Evolutionary conservation across 352 stramenopile genomes (phyloP).

Genomic region (Globisporangium iwayamae): DNA sequence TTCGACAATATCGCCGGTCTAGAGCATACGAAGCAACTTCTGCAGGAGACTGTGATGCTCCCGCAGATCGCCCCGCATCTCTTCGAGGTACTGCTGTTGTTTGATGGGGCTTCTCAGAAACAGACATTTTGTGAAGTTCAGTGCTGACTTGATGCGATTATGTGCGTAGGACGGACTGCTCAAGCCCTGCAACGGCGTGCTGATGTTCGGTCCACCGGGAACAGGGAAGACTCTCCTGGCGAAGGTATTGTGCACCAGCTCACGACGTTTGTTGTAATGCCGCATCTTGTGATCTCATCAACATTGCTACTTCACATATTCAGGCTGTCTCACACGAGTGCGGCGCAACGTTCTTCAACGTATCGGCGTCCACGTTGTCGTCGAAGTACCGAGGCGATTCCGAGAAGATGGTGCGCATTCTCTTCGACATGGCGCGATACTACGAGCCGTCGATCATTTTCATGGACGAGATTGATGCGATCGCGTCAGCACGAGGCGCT

Average conservation of each 20-base stretch:
- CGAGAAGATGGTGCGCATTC: constrained; percentile 95
- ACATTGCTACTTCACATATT: too few relatives aligned
- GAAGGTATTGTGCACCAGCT: constrained; percentile 23
- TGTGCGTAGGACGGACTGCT: constrained; percentile 56
- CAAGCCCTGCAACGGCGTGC: constrained; percentile 76
- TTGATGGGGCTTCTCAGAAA: not conserved
- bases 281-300: not conserved
- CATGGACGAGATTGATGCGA: constrained; percentile 98
- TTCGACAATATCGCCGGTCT: constrained; percentile 79
- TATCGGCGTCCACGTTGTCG: constrained; percentile 88
- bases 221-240: constrained; percentile 89
- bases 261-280: not conserved
- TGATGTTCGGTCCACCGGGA: constrained; percentile 87
- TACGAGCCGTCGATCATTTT: constrained; percentile 98
- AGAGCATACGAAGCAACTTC: constrained; percentile 74
- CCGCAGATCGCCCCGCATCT: constrained; percentile 80
- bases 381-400: constrained; percentile 93
- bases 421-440: constrained; percentile 98
- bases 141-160: not conserved
- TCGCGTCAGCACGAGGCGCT: constrained; percentile 78
- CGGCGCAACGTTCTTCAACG: constrained; percentile 98
- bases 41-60: constrained; percentile 85
- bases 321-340: constrained; percentile 92
- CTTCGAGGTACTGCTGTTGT: constrained; percentile 44
- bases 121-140: not conserved